Evolutionary conservation across 2,329 filamentous ascomycete genomes (phyloP).

Genomic region (Scytalidium sp.): DNA sequence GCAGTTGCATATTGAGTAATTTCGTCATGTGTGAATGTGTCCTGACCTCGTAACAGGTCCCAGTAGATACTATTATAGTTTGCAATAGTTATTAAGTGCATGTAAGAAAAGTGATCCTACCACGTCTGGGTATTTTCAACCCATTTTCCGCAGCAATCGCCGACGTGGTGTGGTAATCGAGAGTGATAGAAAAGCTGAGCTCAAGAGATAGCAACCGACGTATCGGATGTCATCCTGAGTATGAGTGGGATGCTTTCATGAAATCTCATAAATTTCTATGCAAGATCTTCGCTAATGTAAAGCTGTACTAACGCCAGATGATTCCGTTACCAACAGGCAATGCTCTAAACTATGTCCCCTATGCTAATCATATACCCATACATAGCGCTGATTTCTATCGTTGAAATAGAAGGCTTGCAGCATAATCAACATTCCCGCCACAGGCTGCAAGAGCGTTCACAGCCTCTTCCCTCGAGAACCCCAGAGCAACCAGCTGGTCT

Average conservation of each 20-base stretch:
- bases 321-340: not conserved
- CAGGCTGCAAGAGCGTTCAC: conserved; percentile 79
- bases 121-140: no score
- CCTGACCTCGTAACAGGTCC: not conserved
- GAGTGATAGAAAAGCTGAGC: no score
- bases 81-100: no score
- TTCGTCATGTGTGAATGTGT: no score
- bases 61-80: no score
- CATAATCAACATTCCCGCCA: conserved; percentile 81
- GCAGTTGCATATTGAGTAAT: no score
- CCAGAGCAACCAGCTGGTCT: conserved; percentile 72
- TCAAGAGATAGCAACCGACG: no score
- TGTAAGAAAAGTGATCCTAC: no score
- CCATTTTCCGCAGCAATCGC: no score
- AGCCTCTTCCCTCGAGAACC: conserved; percentile 73
- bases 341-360: not conserved
- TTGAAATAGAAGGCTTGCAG: conserved; percentile 75
- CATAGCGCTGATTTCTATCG: conserved; percentile 26
- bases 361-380: not conserved
- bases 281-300: not conserved
- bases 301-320: not conserved
- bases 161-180: no score
- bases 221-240: not conserved
- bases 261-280: not conserved
- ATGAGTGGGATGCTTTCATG: not conserved